These are phyloP conservation scores for Arthrobotrys entomopaga DNA, from an alignment of 2,329 filamentous ascomycete genomes.

Conservation along the genomic window DNA sequence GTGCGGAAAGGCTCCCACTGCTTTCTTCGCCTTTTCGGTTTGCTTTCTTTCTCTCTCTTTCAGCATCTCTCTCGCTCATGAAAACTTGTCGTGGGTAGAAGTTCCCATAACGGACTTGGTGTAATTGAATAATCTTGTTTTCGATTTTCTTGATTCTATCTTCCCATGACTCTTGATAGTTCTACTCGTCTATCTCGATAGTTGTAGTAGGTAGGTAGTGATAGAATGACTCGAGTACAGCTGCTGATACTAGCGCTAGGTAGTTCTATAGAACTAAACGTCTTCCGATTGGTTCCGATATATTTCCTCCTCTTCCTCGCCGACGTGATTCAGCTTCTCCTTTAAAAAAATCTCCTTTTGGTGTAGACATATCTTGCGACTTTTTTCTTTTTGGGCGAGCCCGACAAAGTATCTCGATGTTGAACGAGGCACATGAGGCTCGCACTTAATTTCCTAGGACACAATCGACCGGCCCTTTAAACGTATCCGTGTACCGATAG, in stretches of 20 bases:
- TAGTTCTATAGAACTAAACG: conserved; percentile 56
- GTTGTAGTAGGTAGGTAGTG: conserved; percentile 56
- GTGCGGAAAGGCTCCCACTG: neutral
- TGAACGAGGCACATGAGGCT: conserved; percentile 43
- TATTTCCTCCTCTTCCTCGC: conserved; percentile 34
- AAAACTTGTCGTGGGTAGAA: conserved; percentile 38
- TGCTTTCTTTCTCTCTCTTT: conserved; percentile 16
- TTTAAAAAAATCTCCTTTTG: neutral
- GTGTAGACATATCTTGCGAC: conserved; percentile 25
- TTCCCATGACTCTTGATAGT: conserved; percentile 56
- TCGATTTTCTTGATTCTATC: conserved; percentile 56
- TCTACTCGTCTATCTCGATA: conserved; percentile 56
- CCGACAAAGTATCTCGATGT: conserved; percentile 26
- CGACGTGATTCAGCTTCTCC: conserved; percentile 22
- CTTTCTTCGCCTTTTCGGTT: conserved; percentile 14
- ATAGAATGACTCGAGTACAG: conserved; percentile 56
- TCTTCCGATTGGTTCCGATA: conserved; percentile 54
- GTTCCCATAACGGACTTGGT: conserved; percentile 46
- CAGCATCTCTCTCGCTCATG: conserved; percentile 34
- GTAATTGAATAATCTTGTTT: conserved; percentile 51
- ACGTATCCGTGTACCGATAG: conserved; percentile 24
- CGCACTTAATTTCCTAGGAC: conserved; percentile 15
- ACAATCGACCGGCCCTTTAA: conserved; percentile 19
- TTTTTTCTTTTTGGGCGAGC: conserved; percentile 14
- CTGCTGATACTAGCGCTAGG: conserved; percentile 56